These are phyloP conservation scores for Ceratobasidium sp. DNA, from an alignment of 1,284 basidiomycete genomes.

Conservation along the genomic window DNA sequence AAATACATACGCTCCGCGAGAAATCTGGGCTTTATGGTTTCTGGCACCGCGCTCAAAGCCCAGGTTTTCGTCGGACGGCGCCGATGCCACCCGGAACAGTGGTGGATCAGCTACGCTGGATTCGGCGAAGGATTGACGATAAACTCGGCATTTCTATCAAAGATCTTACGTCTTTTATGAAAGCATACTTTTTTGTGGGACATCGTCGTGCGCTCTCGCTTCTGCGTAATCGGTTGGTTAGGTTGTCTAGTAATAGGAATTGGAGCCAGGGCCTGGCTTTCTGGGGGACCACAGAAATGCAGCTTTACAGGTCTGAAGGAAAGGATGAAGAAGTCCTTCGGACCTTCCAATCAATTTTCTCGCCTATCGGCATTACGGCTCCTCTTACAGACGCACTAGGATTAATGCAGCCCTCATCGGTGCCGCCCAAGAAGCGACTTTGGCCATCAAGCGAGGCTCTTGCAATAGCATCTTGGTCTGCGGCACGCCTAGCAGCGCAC, in stretches of 20 bases:
- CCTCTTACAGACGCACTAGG: constrained; percentile 6
- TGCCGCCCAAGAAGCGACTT: not conserved
- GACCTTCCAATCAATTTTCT: not conserved
- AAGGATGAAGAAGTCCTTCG: not conserved
- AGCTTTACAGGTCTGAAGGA: constrained; percentile 9
- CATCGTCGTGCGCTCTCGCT: constrained; percentile 2
- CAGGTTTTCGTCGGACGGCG: no score
- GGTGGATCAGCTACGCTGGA: not conserved
- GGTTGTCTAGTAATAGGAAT: not conserved
- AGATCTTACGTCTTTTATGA: constrained; percentile 7
- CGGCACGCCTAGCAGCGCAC: not conserved
- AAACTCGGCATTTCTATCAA: not conserved
- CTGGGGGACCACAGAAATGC: constrained; percentile 20
- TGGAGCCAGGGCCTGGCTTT: not conserved
- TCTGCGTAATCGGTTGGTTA: not conserved
- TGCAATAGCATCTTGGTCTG: constrained; percentile 14
- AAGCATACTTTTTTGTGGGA: not conserved
- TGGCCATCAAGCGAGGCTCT: constrained; percentile 31
- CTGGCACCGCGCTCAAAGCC: not conserved
- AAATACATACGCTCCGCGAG: not conserved
- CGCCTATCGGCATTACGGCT: constrained; percentile 6
- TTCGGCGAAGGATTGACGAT: not conserved
- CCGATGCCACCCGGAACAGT: not conserved
- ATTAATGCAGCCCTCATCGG: not conserved
- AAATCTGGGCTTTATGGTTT: not conserved